phyloP scores from a whole-genome alignment of 345 rosid species.

The Carallia pectinifolia region DNA sequence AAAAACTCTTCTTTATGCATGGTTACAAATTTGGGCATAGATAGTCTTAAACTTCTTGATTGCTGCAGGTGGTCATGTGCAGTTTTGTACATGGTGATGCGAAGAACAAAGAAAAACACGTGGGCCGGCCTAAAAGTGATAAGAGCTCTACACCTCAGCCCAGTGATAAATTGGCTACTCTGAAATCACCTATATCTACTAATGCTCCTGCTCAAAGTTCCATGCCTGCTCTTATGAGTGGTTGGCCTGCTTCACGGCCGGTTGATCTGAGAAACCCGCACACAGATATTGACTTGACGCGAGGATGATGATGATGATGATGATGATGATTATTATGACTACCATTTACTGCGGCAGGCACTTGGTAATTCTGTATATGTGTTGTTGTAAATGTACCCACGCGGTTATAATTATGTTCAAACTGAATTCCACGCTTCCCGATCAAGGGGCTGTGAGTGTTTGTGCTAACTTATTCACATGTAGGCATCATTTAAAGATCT shows the following conservation, averaged over 20 bases:
- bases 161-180: constrained; percentile 32
- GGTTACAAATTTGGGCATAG: too few relatives aligned
- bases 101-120: constrained; percentile 53
- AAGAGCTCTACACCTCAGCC: constrained; percentile 36
- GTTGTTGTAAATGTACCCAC: constrained; percentile 53
- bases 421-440: constrained; percentile 15
- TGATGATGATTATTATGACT: constrained; percentile 37
- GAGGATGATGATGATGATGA: constrained; percentile 57
- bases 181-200: constrained; percentile 17
- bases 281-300: constrained; percentile 81
- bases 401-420: constrained; percentile 24
- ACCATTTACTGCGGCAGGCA: constrained; percentile 48
- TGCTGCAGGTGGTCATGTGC: constrained; percentile 81
- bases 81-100: constrained; percentile 79
- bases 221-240: constrained; percentile 42
- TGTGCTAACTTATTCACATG: constrained; percentile 43
- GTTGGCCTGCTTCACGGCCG: constrained; percentile 64
- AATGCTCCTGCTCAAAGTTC: constrained; percentile 44
- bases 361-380: constrained; percentile 60
- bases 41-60: background rate
- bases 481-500: constrained; percentile 9
- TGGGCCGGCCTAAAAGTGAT: constrained; percentile 42
- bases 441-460: constrained; percentile 10
- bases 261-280: constrained; percentile 68
- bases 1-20: too few relatives aligned